A percentile compares a stretch with the other conserved stretches of the same genome.
phyloP scores from a whole-genome alignment of 2,329 filamentous ascomycete species.

The Domatiomyces globalis region DNA sequence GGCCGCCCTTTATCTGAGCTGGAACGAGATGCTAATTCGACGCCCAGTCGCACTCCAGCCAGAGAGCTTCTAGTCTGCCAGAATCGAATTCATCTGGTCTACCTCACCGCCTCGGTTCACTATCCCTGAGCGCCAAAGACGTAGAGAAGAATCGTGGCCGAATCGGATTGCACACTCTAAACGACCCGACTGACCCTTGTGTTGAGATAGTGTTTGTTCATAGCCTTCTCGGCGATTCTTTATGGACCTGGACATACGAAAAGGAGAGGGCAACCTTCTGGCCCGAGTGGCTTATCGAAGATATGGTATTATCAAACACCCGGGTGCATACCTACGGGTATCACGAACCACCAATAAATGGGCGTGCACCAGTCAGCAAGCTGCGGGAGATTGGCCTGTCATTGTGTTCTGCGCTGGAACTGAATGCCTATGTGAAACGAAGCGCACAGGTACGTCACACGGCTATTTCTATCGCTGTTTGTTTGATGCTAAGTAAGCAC shows the following conservation, averaged over 20 bases:
- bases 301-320: constrained; percentile 12
- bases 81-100: not conserved
- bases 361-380: not conserved
- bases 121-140: too few relatives aligned
- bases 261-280: constrained; percentile 20
- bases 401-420: not conserved
- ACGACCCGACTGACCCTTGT: constrained; percentile 7
- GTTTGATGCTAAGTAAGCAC: not conserved
- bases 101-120: not conserved
- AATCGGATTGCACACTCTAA: too few relatives aligned
- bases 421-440: not conserved
- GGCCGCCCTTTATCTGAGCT: too few relatives aligned
- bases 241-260: constrained; percentile 27
- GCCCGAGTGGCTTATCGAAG: constrained; percentile 28
- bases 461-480: too few relatives aligned
- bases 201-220: constrained; percentile 23
- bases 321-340: constrained; percentile 20
- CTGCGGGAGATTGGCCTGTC: constrained; percentile 6
- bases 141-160: too few relatives aligned
- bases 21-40: not conserved
- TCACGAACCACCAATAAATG: constrained; percentile 4
- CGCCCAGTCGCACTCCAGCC: not conserved
- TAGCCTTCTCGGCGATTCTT: constrained; percentile 26
- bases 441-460: not conserved
- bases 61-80: not conserved